These are phyloP conservation scores for Canavalia gladiata DNA, from an alignment of 306 rosid species.

Conservation along the genomic window DNA sequence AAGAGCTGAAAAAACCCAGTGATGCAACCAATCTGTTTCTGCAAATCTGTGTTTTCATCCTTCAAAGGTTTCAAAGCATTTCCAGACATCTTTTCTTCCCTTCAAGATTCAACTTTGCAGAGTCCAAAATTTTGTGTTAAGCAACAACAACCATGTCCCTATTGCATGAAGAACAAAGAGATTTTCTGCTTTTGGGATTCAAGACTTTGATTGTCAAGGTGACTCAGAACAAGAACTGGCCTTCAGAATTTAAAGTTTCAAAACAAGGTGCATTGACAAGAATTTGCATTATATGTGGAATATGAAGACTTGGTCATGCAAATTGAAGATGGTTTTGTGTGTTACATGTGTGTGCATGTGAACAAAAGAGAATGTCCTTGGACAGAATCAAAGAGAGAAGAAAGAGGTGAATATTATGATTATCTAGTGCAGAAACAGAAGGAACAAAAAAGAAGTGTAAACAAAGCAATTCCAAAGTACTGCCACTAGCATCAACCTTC, in stretches of 20 bases:
- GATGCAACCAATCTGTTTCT: constrained; percentile 91
- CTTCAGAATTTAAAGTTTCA: neutral
- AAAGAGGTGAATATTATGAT: constrained; percentile 40
- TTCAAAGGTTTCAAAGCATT: constrained; percentile 59
- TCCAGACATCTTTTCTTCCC: constrained; percentile 68
- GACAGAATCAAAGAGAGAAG: constrained; percentile 46
- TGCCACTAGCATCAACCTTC: constrained; percentile 52
- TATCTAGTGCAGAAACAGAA: constrained; percentile 53
- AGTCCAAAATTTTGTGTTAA: constrained; percentile 13
- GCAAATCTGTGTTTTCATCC: constrained; percentile 76
- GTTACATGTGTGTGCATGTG: constrained; percentile 32
- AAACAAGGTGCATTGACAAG: constrained; percentile 2
- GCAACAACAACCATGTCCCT: constrained; percentile 30
- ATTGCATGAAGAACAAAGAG: constrained; percentile 30
- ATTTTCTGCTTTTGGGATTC: neutral
- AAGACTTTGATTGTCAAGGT: constrained; percentile 18
- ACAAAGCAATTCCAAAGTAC: constrained; percentile 57
- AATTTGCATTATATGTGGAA: constrained; percentile 26
- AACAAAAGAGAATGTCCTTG: constrained; percentile 50
- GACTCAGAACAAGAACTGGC: neutral
- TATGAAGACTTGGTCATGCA: constrained; percentile 11
- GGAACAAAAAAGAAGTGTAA: constrained; percentile 45
- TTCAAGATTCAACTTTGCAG: constrained; percentile 41
- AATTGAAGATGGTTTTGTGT: neutral
- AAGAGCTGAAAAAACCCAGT: constrained; percentile 83